These are phyloP conservation scores for Wickerhamiella siamensis DNA, from an alignment of 805 yeast species.

Conservation along the genomic window DNA sequence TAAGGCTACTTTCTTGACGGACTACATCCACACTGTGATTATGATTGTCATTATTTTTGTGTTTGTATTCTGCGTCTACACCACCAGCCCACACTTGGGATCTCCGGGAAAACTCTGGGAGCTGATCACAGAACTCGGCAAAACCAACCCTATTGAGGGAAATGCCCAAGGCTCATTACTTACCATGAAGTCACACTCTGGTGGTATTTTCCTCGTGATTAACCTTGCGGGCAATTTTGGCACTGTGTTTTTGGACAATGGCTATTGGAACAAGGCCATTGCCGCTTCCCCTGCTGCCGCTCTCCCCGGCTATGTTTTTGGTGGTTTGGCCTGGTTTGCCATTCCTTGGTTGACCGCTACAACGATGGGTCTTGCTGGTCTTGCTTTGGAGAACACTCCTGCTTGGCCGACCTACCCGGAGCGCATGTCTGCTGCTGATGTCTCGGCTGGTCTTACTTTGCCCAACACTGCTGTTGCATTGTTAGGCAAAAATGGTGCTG, in stretches of 20 bases:
- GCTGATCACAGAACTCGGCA: slow-evolving; percentile 40
- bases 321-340: slow-evolving; percentile 86
- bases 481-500: slow-evolving; percentile 81
- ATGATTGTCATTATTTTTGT: slow-evolving; percentile 61
- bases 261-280: slow-evolving; percentile 82
- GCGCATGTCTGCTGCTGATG: slow-evolving; percentile 49
- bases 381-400: slow-evolving; percentile 55
- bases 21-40: slow-evolving; percentile 68
- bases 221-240: slow-evolving; percentile 84
- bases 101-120: slow-evolving; percentile 77
- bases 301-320: slow-evolving; percentile 73
- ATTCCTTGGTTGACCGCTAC: slow-evolving; percentile 74
- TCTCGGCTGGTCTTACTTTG: slow-evolving; percentile 53
- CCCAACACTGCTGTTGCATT: slow-evolving; percentile 73
- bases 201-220: slow-evolving; percentile 81
- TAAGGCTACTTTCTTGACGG: slow-evolving; percentile 69
- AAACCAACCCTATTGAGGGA: slow-evolving; percentile 52
- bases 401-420: slow-evolving; percentile 71
- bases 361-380: slow-evolving; percentile 75
- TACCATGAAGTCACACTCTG: slow-evolving; percentile 74
- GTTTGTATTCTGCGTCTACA: slow-evolving; percentile 70
- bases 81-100: slow-evolving; percentile 56
- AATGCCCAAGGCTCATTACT: slow-evolving; percentile 77
- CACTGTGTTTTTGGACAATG: slow-evolving; percentile 73
- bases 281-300: slow-evolving; percentile 75